phyloP scores from a whole-genome alignment of 768 basidiomycete genomes.

The Auriscalpium microsporum region DNA sequence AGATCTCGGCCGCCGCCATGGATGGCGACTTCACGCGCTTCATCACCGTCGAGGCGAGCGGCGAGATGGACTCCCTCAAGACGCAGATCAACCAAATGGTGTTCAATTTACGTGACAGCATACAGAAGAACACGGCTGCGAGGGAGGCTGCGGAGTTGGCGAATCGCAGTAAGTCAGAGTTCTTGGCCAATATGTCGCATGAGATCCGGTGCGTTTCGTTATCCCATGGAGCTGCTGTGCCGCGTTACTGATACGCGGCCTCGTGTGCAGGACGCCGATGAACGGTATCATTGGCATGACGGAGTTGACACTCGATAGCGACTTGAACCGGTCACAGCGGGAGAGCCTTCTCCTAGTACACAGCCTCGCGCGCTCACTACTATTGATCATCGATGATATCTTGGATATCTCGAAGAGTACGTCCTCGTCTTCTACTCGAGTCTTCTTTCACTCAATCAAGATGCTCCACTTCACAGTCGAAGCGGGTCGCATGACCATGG shows the following conservation, averaged over 20 bases:
- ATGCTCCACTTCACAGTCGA: constrained; percentile 53
- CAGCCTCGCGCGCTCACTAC: constrained; percentile 82
- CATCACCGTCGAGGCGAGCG: constrained; percentile 97
- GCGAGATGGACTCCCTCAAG: constrained; percentile 99
- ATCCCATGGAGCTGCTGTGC: neutral
- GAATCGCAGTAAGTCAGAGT: constrained; percentile 96
- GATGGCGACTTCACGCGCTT: constrained; percentile 98
- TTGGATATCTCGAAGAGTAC: constrained; percentile 98
- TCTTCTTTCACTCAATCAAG: constrained; percentile 5
- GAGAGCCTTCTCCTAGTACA: constrained; percentile 95
- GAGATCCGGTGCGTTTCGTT: constrained; percentile 74
- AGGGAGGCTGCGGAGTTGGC: constrained; percentile 96
- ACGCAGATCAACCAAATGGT: constrained; percentile 99
- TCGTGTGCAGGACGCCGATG: constrained; percentile 81
- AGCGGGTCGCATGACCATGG: constrained; percentile 99
- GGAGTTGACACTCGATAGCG: constrained; percentile 92
- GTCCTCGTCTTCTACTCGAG: constrained; percentile 24
- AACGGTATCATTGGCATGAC: constrained; percentile 99
- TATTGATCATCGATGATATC: constrained; percentile 98
- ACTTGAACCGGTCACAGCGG: constrained; percentile 87
- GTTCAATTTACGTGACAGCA: constrained; percentile 89
- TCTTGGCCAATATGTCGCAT: constrained; percentile 98
- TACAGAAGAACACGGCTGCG: constrained; percentile 98
- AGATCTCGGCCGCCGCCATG: constrained; percentile 97
- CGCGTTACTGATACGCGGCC: neutral